Base-by-base conservation (phyloP, 2,329 filamentous ascomycete genomes). In the Neurospora sp. region DNA sequence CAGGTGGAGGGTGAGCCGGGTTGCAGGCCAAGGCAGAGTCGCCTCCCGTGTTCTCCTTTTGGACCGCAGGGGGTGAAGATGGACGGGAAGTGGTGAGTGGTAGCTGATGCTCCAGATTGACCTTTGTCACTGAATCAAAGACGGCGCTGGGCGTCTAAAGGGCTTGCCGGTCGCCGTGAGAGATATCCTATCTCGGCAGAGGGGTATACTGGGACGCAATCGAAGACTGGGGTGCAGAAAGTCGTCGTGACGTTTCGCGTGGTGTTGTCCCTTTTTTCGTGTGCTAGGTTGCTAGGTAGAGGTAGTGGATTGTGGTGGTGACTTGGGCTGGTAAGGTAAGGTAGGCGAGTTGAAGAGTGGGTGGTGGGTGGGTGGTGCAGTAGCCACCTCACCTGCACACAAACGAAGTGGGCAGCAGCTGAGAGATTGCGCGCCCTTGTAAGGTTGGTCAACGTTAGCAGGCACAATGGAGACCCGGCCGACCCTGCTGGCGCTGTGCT, bases 1-100 rank as follows among this genome's bases (percentile, higher is more conserved):
- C 71, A 73, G 71, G 74, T 74, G 71, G 74, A 72, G 70, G 69
- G 68, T 69, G 71, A 62, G 38, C 57, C 38, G 39, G 39, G 17
- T 46, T 66, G 46, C 52, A 43, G 46, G 46, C 23, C 19, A 28
- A 66, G 41, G 52, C 43, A 39, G 65, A 62, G 52, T 62, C 52
- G 52, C 52, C 52, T 62, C 52, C 52, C 52, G 52, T 62, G 52
- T 62, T 62, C 52, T 62, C 52, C 52, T 62, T 62, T 62, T 62
- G 28, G 52, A 62, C 52, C 52, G 28, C 52, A 62, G 52, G 52
- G 52, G 52, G 52, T 62, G 52, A 62, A 36, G 52, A 36, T 67
- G 62, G 67, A 43, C 43, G 37, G 68, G 43, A 66, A 57, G 36
- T 28, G 66, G 65, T 36, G 39, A 19, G 41, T 66, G 37, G 37